phyloP scores from a whole-genome alignment of 768 basidiomycete species.

The Hortiboletus campestris region DNA sequence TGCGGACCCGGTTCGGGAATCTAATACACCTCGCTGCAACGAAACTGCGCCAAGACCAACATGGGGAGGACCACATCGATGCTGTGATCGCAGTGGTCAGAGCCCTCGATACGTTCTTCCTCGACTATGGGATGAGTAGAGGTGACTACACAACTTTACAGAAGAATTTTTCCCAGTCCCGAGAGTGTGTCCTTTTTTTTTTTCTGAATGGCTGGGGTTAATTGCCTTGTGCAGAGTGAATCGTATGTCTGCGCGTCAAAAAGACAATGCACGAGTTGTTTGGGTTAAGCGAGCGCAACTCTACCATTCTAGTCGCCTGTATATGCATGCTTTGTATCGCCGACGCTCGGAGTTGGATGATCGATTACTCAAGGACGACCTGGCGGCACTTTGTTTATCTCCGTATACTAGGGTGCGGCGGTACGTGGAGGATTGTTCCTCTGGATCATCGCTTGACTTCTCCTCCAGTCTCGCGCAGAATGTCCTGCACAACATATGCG shows the following conservation, averaged over 20 bases:
- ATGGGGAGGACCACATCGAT: slow-evolving; percentile 83
- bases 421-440: slow-evolving; percentile 38
- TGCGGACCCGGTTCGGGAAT: slow-evolving; percentile 64
- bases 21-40: slow-evolving; percentile 66
- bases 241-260: slow-evolving; percentile 68
- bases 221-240: slow-evolving; percentile 45
- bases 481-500: slow-evolving; percentile 60
- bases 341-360: slow-evolving; percentile 75
- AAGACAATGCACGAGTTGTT: slow-evolving; percentile 70
- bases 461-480: slow-evolving; percentile 61
- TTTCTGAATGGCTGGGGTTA: neutral
- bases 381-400: slow-evolving; percentile 74
- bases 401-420: slow-evolving; percentile 76
- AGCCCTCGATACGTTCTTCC: slow-evolving; percentile 72
- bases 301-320: slow-evolving; percentile 73
- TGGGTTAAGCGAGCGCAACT: slow-evolving; percentile 77
- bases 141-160: slow-evolving; percentile 60
- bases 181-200: slow-evolving; percentile 21
- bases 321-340: slow-evolving; percentile 75
- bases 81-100: slow-evolving; percentile 71
- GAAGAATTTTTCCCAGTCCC: slow-evolving; percentile 39
- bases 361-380: slow-evolving; percentile 53
- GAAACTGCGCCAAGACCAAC: slow-evolving; percentile 56
- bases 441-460: neutral
- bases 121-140: slow-evolving; percentile 66